These are phyloP conservation scores for Neurospora sublineolata DNA, from an alignment of 495 filamentous ascomycete species.

Conservation along the genomic window DNA sequence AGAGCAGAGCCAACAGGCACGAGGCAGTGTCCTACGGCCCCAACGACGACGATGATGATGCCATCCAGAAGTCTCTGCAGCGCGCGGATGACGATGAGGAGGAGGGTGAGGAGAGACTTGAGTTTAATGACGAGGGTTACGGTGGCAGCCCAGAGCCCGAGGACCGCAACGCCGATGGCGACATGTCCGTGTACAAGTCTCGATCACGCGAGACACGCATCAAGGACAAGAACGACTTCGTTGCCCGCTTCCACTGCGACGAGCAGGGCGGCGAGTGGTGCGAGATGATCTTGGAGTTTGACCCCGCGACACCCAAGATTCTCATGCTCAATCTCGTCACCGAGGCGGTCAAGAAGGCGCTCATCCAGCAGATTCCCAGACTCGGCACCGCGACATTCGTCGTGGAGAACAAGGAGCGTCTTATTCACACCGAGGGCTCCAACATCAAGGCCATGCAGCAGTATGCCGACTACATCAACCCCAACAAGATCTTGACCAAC, in stretches of 20 bases:
- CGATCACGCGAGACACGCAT: conserved; percentile 53
- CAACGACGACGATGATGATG: conserved; percentile 84
- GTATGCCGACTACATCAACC: conserved; percentile 75
- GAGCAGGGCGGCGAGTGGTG: conserved; percentile 60
- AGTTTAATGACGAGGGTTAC: conserved; percentile 45
- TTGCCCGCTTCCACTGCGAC: conserved; percentile 73
- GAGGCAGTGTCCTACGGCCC: conserved; percentile 82
- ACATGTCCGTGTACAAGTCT: conserved; percentile 16
- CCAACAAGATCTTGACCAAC: conserved; percentile 81
- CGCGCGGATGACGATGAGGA: conserved; percentile 43
- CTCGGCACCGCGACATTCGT: conserved; percentile 62
- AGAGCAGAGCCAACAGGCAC: conserved; percentile 57
- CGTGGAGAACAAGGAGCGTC: conserved; percentile 47
- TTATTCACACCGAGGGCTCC: conserved; percentile 70
- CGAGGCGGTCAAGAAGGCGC: conserved; percentile 55
- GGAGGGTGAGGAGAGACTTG: conserved; percentile 33
- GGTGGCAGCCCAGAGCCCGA: conserved; percentile 39
- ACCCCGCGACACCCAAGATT: conserved; percentile 70
- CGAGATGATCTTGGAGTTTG: conserved; percentile 74
- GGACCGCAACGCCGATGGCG: conserved; percentile 33
- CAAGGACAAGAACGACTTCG: conserved; percentile 49
- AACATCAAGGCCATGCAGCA: conserved; percentile 86
- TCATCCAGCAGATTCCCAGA: conserved; percentile 77
- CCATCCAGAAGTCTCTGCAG: conserved; percentile 46
- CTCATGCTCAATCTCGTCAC: conserved; percentile 87